Base-by-base conservation (phyloP, 169 alveolate genomes). In the Plasmodium vinckei region DNA sequence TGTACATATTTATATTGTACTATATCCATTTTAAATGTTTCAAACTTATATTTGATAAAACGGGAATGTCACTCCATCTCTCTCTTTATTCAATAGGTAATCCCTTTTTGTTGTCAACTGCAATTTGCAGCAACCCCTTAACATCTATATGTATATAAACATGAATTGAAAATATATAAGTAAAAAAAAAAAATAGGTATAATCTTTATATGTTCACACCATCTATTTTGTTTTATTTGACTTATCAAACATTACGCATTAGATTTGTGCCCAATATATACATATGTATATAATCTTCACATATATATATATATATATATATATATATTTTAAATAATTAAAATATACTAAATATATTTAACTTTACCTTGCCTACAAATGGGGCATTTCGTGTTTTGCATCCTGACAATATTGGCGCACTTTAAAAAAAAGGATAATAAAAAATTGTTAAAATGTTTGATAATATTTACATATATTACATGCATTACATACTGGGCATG, bases 331-430 rank as follows among this genome's bases (percentile, higher is more conserved):
- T 15, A 12, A 64, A 12, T n/a, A 47, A 39, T 19, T 27, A 47
- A 39, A 12, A 64, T 15, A 64, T 39, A 19, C 1, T 19, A 12
- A n/a, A 4, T 4, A 39, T 64, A n/a, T n/a, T 33, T 12, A 33
- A 54, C n/a, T 71, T 64, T 89, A 84, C 95, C 91, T 87, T 93
- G 92, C 42, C 95, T 54, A 51, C 95, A 93, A 21, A 93, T 93
- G 23, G 95, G 95, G 73, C 95, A 93, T 53, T 71, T 91, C 63
- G 92, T 90, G 67, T 93, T 93, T 59, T 93, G 95, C 89, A 88
- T 87, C 73, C 94, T 72, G 67, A 93, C 89, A 47, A 90, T 77
- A 73, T 87, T 89, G 5, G 96, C 96, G 39, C 96, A 94, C 92
- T 93, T 77, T 21, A 33, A 70, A 61, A 27, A 15, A 17, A 42